Base-by-base conservation (phyloP, 1,139 yeast genomes). In the Yarrowia galli region DNA sequence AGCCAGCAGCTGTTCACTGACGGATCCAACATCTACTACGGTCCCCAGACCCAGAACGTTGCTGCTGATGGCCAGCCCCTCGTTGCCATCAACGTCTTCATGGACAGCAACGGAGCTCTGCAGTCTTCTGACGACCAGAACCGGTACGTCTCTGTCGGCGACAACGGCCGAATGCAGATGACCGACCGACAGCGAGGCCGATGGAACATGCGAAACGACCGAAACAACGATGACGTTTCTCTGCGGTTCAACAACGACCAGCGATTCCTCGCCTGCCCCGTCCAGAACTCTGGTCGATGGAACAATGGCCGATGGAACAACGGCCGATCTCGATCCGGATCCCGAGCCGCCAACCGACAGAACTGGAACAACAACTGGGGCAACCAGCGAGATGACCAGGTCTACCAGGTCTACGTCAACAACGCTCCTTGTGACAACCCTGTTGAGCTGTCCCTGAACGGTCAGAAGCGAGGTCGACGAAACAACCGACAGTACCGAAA, bases 1-100 rank as follows among this genome's bases (percentile, higher is more conserved):
- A 38, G n/a, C 60, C 60, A 53, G 60, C 60, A 53, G 60, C 60
- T 53, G 22, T 53, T 36, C 60, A 53, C 60, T 16, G 60, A 53
- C n/a, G 60, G 60, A 7, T 23, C 23, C 60, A 53, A 53, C 60
- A 38, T 53, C 32, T 53, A 53, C 60, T 53, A 53, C 45, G 60
- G 60, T 23, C 58, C 42, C 32, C 42, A 22, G 43, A 15, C 9
- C 28, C 43, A 53, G 45, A 38, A 53, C 20, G 22, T 23, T 23
- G 45, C 45, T 38, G 35, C 45, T 18, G 13, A 53, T 15, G 60
- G 60, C 23, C 60, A 38, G 45, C 45, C 45, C 7, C 45, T 53
- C 1, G 60, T 36, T 6, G 35, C 43, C 35, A 53, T 53, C 45
- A 38, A 36, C 60, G 60, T 53, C 12, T 36, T 15, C 45, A 22